phyloP scores from a whole-genome alignment of 2,329 filamentous ascomycete species.

The Myriosclerotinia curreyana region DNA sequence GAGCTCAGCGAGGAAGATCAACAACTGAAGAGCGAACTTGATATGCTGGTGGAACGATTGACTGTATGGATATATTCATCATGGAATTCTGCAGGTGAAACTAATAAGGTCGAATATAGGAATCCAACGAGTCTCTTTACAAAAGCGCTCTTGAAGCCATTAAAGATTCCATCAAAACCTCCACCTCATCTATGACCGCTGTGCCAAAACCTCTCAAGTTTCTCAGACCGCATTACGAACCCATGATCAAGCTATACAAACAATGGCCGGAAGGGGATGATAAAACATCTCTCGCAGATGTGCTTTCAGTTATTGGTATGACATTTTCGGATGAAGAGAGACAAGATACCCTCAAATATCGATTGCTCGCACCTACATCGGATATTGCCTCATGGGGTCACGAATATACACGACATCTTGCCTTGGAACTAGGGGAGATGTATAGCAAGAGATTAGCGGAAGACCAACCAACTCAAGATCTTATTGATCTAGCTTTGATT shows the following conservation, averaged over 20 bases:
- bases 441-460: constrained; percentile 83
- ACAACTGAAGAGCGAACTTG: constrained; percentile 95
- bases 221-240: constrained; percentile 91
- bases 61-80: constrained; percentile 55
- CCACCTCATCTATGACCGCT: constrained; percentile 98
- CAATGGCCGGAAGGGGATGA: constrained; percentile 80
- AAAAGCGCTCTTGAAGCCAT: constrained; percentile 91
- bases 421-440: constrained; percentile 92
- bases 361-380: constrained; percentile 81
- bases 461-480: constrained; percentile 78
- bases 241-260: constrained; percentile 82
- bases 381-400: constrained; percentile 98
- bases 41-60: constrained; percentile 95
- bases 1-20: constrained; percentile 98
- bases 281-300: constrained; percentile 89
- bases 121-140: constrained; percentile 83
- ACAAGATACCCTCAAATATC: constrained; percentile 94
- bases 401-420: constrained; percentile 94
- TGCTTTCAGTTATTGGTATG: constrained; percentile 96
- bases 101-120: constrained; percentile 51
- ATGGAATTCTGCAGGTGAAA: constrained; percentile 5
- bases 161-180: constrained; percentile 98
- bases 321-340: constrained; percentile 96
- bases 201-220: constrained; percentile 99
- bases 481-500: constrained; percentile 77